Percentiles rank a stretch among this genome's conserved stretches.
These are phyloP conservation scores for Lasiosphaeria miniovina DNA, from an alignment of 495 filamentous ascomycete genomes.

Conservation along the genomic window DNA sequence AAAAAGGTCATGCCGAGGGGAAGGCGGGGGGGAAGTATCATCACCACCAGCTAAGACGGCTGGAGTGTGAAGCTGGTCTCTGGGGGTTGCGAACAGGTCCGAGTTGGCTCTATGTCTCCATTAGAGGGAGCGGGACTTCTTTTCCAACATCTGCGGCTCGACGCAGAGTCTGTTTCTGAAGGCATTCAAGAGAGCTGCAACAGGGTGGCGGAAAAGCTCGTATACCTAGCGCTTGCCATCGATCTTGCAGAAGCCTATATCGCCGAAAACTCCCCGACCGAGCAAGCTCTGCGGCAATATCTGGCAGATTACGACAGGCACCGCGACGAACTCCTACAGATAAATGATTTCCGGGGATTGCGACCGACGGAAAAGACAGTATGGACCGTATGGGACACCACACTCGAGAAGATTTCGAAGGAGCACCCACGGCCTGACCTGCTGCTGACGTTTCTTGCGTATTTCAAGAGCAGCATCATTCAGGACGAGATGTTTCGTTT, in stretches of 20 bases:
- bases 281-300: constrained; percentile 22
- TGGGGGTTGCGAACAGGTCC: constrained; percentile 14
- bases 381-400: constrained; percentile 30
- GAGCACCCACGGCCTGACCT: constrained; percentile 20
- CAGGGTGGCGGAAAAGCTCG: constrained; percentile 36
- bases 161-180: constrained; percentile 14
- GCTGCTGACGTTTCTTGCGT: constrained; percentile 28
- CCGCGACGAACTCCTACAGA: constrained; percentile 24
- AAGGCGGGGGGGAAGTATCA: constrained; percentile 22
- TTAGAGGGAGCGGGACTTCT: constrained; percentile 15
- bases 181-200: constrained; percentile 22
- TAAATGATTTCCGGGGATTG: constrained; percentile 18
- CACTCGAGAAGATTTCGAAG: constrained; percentile 27
- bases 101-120: constrained; percentile 14
- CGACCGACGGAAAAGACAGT: constrained; percentile 27
- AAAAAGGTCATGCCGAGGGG: constrained; percentile 27
- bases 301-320: constrained; percentile 18
- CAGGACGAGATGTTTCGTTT: constrained; percentile 28
- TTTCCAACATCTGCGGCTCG: constrained; percentile 13
- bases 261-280: constrained; percentile 36
- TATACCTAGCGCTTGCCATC: constrained; percentile 47
- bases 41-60: constrained; percentile 28
- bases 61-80: constrained; percentile 19
- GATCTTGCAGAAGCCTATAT: constrained; percentile 37
- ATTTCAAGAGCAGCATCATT: constrained; percentile 24